phyloP scores from a whole-genome alignment of 768 basidiomycete species.

The Lactarius vividus region DNA sequence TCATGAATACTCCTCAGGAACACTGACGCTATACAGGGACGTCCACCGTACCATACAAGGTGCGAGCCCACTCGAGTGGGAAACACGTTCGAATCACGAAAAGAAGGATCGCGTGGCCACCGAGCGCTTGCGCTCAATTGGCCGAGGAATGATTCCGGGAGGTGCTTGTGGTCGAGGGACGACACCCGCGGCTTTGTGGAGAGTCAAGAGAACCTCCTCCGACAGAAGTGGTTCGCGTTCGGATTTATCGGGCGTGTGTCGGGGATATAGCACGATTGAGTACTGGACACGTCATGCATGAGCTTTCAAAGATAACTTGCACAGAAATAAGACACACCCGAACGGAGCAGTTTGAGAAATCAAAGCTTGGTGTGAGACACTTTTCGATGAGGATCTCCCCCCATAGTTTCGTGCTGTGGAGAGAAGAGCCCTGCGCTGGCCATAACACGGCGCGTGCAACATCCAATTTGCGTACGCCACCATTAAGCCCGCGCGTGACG shows the following conservation, averaged over 20 bases:
- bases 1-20: background rate
- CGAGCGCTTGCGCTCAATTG: background rate
- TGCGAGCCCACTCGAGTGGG: background rate
- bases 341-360: constrained; percentile 17
- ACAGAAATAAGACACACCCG: constrained; percentile 2
- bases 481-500: background rate
- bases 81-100: background rate
- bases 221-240: constrained; percentile 18
- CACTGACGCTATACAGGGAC: background rate
- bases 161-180: constrained; percentile 12
- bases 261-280: constrained; percentile 14
- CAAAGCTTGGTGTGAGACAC: constrained; percentile 17
- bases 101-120: constrained; percentile 1
- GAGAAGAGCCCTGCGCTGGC: constrained; percentile 6
- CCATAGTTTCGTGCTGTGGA: constrained; percentile 8
- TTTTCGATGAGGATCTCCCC: constrained; percentile 11
- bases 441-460: constrained; percentile 20
- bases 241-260: background rate
- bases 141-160: background rate
- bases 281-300: constrained; percentile 16
- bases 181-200: constrained; percentile 27
- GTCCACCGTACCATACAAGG: background rate
- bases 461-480: constrained; percentile 5
- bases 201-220: constrained; percentile 28
- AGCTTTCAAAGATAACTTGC: background rate